Evolutionary conservation across 805 yeast species (phyloP), one percentile per base, ranked within the genome.

Genomic region (Hanseniaspora pseudoguilliermondii): DNA sequence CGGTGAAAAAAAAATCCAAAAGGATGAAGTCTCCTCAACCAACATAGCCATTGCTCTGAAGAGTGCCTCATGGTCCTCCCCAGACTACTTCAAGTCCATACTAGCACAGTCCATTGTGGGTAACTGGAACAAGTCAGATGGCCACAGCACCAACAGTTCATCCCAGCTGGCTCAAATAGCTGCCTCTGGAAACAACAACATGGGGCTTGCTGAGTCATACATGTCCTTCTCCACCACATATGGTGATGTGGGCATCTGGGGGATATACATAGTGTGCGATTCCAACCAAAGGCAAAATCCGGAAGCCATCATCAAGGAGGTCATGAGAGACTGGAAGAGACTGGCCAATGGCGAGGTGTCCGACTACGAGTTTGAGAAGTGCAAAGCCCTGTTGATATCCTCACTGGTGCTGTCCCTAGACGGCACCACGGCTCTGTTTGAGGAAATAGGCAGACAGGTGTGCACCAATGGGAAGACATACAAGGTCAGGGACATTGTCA

Each of bases 231-330:
- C 96, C 34, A 93, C 99, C 2, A 86, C 96, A 1, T 93, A 93
- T 71, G 90, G 96, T 11, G 99, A 93, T 71, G 86, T 96, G 13
- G 99, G 99, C 9, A 73, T 93, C 54, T 91, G 97, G 97, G 99
- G 99, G 38, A 84, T 91, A 63, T 93, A 93, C 67, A 76, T 93
- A 58, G 87, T 88, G 8, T 81, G 95, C 23, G 96, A 91, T 62
- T 73, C 75, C 13, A 83, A 82, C 65, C 77, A 77, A 60, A 35
- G 43, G 18, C 76, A 81, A 34, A 75, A 85, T 60, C 74, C 86
- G 62, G 81, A 79, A 60, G 75, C 79, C 40, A 79, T 90, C 51
- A 78, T 87, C 38, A 81, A 84, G 63, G 88, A 86, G 58, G 80
- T 91, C 23, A 70, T 86, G 61, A 78, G 78, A 62, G 97, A 93